Base-by-base conservation (phyloP, 148 eudicot species). In the Simmondsia chinensis region DNA sequence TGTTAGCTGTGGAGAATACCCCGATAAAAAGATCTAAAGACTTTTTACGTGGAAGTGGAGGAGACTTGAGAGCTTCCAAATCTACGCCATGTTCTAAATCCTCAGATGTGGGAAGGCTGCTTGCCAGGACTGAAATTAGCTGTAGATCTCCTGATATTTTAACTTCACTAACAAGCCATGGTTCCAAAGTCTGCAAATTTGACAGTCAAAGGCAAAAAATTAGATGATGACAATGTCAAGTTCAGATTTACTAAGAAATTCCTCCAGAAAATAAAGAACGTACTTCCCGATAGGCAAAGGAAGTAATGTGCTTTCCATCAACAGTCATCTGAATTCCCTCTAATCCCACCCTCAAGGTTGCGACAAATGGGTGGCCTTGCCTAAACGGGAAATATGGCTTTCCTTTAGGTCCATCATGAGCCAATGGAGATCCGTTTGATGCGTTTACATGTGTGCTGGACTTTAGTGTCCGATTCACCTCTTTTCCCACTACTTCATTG, bases 291-390 rank as follows among this genome's bases (percentile, higher is more conserved):
- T 71, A 83, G 57, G 88, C 80, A 65, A 87, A 87, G 30, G 96
- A 87, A 41, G 94, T 76, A 31, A 91, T 59, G 66, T 91, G 95
- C 50, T 74, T 91, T 50, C 99, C 95, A 55, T 91, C 99, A 45
- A 91, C 94, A 26, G 95, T 85, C 99, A 91, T 91, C 58, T 91
- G 99, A 55, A 85, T 72, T 55, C 95, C 99, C 54, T 91, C 95
- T 37, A 75, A 59, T 46, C 95, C 99, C 8, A 91, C 83, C 54
- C 99, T 60, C 22, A 91, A 75, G 38, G 99, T 91, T 19, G 95
- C 95, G 60, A 91, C 99, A 60, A 75, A 91, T 16, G 86, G 84
- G 62, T 79, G 75, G 35, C 82, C 72, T 69, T 85, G 95, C 72
- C 63, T 85, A 56, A 91, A 91, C 25, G 99, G 99, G 48, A 85